Evolutionary conservation across 176 grass and related monocot genomes (phyloP).

Genomic region (Carex kokanica): DNA sequence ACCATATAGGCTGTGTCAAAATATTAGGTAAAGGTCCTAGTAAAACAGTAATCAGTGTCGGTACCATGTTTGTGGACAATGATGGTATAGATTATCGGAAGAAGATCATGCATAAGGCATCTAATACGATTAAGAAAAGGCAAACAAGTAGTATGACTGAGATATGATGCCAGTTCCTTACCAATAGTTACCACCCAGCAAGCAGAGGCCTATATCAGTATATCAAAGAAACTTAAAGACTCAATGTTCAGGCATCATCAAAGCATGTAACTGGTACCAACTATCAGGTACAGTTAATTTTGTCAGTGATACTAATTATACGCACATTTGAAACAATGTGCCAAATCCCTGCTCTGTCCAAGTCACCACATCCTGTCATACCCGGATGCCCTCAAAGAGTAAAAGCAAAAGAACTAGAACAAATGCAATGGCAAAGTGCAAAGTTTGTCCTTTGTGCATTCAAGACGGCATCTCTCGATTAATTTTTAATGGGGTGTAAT

Average conservation of each 20-base stretch:
- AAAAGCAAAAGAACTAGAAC: not conserved
- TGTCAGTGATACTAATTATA: not conserved
- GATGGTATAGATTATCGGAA: not conserved
- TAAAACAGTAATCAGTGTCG: not conserved
- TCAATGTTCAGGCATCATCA: not conserved
- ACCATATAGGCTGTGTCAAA: not conserved
- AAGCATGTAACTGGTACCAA: not conserved
- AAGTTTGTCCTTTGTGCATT: not conserved
- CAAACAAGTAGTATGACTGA: not conserved
- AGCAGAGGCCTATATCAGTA: not conserved
- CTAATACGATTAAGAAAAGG: not conserved
- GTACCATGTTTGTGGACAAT: not conserved
- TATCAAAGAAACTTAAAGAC: not conserved
- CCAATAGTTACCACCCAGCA: not conserved
- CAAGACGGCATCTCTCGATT: not conserved
- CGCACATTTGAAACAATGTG: not conserved
- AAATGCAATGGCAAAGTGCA: not conserved
- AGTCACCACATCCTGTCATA: not conserved
- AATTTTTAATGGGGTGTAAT: not conserved
- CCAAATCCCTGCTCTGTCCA: not conserved
- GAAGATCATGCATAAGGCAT: not conserved
- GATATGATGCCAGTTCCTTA: not conserved
- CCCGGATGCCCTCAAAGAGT: not conserved
- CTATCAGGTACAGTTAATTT: not conserved
- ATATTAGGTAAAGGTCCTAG: not conserved